Percentiles rank a stretch among this genome's conserved stretches.
phyloP scores from a whole-genome alignment of 2,329 filamentous ascomycete genomes.

The Trichoderma citrinoviride region DNA sequence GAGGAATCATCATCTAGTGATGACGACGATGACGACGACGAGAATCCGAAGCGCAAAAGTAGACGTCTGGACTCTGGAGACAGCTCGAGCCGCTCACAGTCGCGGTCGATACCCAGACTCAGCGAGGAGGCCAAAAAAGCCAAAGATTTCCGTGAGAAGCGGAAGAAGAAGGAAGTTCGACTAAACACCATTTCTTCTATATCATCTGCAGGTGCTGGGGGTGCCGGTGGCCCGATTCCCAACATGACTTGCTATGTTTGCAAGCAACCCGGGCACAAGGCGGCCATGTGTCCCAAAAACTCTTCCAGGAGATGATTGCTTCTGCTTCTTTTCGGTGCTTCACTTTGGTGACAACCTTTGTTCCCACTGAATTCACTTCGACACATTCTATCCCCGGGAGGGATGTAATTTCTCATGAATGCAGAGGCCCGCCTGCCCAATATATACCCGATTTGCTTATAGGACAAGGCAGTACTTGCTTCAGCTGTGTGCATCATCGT shows the following conservation, averaged over 20 bases:
- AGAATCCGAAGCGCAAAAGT: conserved; percentile 30
- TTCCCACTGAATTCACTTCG: neutral
- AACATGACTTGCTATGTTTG: conserved; percentile 57
- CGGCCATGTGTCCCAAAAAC: conserved; percentile 50
- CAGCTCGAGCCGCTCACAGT: conserved; percentile 33
- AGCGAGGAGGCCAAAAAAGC: conserved; percentile 33
- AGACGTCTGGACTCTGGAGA: conserved; percentile 29
- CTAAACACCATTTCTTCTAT: conserved; percentile 62
- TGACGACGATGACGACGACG: conserved; percentile 25
- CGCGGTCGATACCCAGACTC: conserved; percentile 33
- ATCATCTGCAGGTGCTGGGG: conserved; percentile 43
- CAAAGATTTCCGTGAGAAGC: conserved; percentile 55
- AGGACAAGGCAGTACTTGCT: conserved; percentile 12
- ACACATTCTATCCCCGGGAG: neutral
- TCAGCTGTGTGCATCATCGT: neutral
- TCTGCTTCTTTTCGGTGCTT: neutral
- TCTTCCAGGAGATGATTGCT: conserved; percentile 7
- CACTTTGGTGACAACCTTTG: neutral
- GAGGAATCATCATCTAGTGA: conserved; percentile 30
- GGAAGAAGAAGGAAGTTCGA: conserved; percentile 65
- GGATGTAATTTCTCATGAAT: neutral
- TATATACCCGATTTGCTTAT: conserved; percentile 6
- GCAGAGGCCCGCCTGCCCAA: neutral
- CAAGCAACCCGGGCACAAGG: conserved; percentile 59
- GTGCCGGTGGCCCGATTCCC: conserved; percentile 30